Base-by-base conservation (phyloP, 495 filamentous ascomycete genomes). In the Penicillium steckii region DNA sequence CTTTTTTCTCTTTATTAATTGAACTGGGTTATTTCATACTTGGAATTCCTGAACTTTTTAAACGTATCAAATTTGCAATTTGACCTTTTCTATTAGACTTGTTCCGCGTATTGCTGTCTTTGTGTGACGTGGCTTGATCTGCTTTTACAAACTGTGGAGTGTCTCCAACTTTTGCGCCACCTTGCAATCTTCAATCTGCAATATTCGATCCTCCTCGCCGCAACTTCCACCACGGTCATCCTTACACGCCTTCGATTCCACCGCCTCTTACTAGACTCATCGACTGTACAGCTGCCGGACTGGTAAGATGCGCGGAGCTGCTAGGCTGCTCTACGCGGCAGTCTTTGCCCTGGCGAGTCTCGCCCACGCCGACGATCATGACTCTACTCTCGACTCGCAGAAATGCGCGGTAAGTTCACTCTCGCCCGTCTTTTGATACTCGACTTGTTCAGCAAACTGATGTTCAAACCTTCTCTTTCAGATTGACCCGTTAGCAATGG, bases 241-340 rank as follows among this genome's bases (percentile, higher is more conserved):
- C n/a, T 17, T 17, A 15, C 33, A 6, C 15, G 13, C n/a, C 13
- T 15, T 7, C 33, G 1, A 37, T 24, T 8, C 17, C 19, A 22
- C 19, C 38, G n/a, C 17, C 13, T 7, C 38, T n/a, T 10, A 22
- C 2, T 8, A 19, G 13, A 21, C 32, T 35, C 15, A 7, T 30
- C 15, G 12, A 15, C 30, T 49, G 37, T 9, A 23, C 22, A 27
- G 40, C 46, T 18, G 3, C 7, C 15, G 7, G 2, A 27, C 48
- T 24, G 15, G 24, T 59, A 69, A 63, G 13, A 91, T 90, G 87
- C 85, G 79, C 59, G 75, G 85, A 48, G 81, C 85, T 37, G 78
- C 81, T 46, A 81, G 80, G 59, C 71, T 84, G 18, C 91, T 92
- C 68, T 91, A 85, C 69, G 73, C 91, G 57, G 87, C 89, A 44